These are phyloP conservation scores for Pilasporangium apinafurcum DNA, from an alignment of 352 stramenopile genomes.

Conservation along the genomic window DNA sequence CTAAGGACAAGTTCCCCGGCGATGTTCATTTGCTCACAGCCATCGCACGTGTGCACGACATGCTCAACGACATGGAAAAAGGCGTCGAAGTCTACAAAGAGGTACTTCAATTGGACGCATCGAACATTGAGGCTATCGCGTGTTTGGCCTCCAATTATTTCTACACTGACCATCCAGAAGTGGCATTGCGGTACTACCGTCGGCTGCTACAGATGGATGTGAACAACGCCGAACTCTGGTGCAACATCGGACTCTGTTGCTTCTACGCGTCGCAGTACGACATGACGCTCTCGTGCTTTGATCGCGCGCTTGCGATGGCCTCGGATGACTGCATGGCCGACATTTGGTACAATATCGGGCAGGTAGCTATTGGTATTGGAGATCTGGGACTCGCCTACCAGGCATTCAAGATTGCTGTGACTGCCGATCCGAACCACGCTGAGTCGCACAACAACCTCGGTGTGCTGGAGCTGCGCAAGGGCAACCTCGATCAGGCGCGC, in stretches of 20 bases:
- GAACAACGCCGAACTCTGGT: slow-evolving; percentile 90
- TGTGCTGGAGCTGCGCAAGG: slow-evolving; percentile 86
- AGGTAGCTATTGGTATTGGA: slow-evolving; percentile 90
- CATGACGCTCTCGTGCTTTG: slow-evolving; percentile 92
- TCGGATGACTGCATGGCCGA: slow-evolving; percentile 89
- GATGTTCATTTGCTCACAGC: slow-evolving; percentile 81
- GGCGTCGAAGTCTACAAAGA: slow-evolving; percentile 84
- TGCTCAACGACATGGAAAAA: slow-evolving; percentile 86
- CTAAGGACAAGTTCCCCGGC: slow-evolving; percentile 56
- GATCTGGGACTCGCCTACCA: slow-evolving; percentile 92
- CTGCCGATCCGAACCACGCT: slow-evolving; percentile 87
- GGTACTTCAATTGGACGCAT: slow-evolving; percentile 83
- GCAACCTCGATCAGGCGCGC: slow-evolving; percentile 81
- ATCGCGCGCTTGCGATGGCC: slow-evolving; percentile 82
- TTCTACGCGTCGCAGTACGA: slow-evolving; percentile 94
- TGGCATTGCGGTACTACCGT: slow-evolving; percentile 91
- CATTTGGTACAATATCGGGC: slow-evolving; percentile 94
- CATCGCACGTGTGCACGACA: slow-evolving; percentile 89
- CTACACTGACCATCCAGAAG: slow-evolving; percentile 90
- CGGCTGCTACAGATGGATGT: slow-evolving; percentile 92
- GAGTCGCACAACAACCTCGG: slow-evolving; percentile 91
- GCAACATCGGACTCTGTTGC: slow-evolving; percentile 92
- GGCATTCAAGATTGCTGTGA: slow-evolving; percentile 91
- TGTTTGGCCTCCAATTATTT: slow-evolving; percentile 92
- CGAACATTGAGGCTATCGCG: slow-evolving; percentile 89